These are phyloP conservation scores for Pyricularia sp. DNA, from an alignment of 2,329 filamentous ascomycete genomes.

Conservation along the genomic window DNA sequence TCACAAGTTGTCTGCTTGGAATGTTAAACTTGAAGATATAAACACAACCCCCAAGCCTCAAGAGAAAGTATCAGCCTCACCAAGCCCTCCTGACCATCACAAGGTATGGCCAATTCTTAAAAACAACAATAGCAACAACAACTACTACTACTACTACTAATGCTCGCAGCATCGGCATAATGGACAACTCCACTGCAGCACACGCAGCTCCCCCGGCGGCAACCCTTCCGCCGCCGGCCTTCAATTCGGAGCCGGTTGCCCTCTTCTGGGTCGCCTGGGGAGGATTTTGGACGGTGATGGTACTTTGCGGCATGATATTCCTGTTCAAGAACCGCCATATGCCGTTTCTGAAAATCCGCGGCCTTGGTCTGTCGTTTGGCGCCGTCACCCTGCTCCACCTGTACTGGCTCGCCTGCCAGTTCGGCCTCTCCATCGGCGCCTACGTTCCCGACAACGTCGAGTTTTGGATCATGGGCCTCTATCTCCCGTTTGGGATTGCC, in stretches of 20 bases:
- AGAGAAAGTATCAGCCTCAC: neutral
- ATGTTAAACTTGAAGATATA: neutral
- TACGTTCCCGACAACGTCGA: slow-evolving; percentile 30
- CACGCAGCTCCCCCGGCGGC: neutral
- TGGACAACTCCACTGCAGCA: neutral
- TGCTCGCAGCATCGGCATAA: neutral
- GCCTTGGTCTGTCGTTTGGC: slow-evolving; percentile 25
- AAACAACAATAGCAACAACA: neutral
- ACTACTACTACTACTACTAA: too few relatives aligned
- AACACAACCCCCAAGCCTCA: neutral
- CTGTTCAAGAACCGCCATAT: neutral
- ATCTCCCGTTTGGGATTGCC: slow-evolving; percentile 43
- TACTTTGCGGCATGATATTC: neutral
- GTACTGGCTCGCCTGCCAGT: slow-evolving; percentile 27
- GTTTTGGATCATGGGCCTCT: slow-evolving; percentile 47
- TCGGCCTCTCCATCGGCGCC: slow-evolving; percentile 20
- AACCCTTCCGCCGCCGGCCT: neutral
- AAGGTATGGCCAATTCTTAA: neutral
- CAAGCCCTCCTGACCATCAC: neutral
- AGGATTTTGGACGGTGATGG: neutral
- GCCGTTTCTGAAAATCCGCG: slow-evolving; percentile 23
- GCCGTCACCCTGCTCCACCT: slow-evolving; percentile 24
- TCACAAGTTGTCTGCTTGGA: neutral
- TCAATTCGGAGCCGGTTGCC: neutral
- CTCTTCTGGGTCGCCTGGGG: neutral